Evolutionary conservation across 495 filamentous ascomycete species (phyloP), one percentile per base, ranked within the genome.

Genomic region (Hypoxylon intermedium): DNA sequence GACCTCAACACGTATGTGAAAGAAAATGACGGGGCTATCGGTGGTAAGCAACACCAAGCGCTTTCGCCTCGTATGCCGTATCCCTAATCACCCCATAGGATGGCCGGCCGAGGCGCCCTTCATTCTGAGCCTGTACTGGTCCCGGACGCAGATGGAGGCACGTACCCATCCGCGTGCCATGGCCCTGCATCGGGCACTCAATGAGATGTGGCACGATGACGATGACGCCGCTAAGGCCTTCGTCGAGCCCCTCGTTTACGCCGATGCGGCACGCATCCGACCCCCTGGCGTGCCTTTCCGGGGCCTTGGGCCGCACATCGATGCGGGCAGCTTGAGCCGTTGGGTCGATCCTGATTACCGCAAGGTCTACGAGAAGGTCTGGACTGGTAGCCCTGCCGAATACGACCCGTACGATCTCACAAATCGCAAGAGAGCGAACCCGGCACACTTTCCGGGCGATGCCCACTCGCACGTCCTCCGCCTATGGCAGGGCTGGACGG

Each of bases 401-500:
- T 52, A 58, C 16, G 53, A 63, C n/a, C 19, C 45, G 5, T 62
- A 55, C 23, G 43, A 55, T 33, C 33, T 62, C 26, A 41, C 26
- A 24, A 9, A 23, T 11, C 50, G 63, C 15, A 53, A 53, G 19
- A 11, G 26, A 7, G 63, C 63, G n/a, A 40, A 53, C 19, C 53
- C 40, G 26, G 41, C 30, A 13, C 46, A 49, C 13, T 54, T 42
- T 24, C 53, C 36, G 11, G 48, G 63, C 21, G 12, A n/a, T 9
- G 41, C 36, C 5, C 61, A 65, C 19, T 67, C 58, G 23, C 44
- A 38, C 21, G 63, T 63, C 1, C 42, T 67, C 9, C 34, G 63
- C 9, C 44, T 60, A 4, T 63, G 57, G 58, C 63, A 67, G 48
- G 63, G 63, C 15, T 67, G 63, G 63, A 67, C 63, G 18, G 63